Conservation (phyloP, 2,329 filamentous ascomycete species). For the Arachnomyces sp. region DNA sequence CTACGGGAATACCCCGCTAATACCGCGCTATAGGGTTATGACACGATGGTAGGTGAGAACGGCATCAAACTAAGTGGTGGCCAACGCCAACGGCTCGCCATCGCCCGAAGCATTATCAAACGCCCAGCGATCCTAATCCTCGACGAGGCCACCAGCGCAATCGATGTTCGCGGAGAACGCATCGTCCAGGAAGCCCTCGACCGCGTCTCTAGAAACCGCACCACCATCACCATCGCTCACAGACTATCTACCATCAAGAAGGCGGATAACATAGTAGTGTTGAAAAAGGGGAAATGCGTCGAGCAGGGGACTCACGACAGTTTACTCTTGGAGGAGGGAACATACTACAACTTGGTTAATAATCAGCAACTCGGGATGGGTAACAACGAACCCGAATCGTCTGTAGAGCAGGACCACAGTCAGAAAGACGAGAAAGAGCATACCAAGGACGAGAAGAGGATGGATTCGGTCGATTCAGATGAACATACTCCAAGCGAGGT, state of each 20-base stretch:
- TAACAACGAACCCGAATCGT: constrained; percentile 4
- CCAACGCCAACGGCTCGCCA: constrained; percentile 74
- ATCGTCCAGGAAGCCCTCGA: constrained; percentile 50
- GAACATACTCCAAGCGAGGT: constrained; percentile 5
- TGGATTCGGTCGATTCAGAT: not conserved
- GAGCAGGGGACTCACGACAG: constrained; percentile 71
- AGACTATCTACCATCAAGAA: constrained; percentile 65
- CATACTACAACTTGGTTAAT: constrained; percentile 61
- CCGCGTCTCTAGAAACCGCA: constrained; percentile 52
- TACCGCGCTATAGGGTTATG: constrained; percentile 52
- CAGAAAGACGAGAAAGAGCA: not conserved
- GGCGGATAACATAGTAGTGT: constrained; percentile 70
- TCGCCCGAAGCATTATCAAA: constrained; percentile 63
- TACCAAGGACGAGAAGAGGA: constrained; percentile 2
- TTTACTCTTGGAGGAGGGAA: constrained; percentile 53
- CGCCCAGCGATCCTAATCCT: constrained; percentile 60
- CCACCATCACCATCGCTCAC: constrained; percentile 72
- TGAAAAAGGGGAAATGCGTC: constrained; percentile 62
- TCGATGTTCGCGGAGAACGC: constrained; percentile 49
- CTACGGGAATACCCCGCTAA: constrained; percentile 3
- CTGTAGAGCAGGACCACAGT: constrained; percentile 3
- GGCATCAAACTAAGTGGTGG: constrained; percentile 76
- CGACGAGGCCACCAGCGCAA: constrained; percentile 68
- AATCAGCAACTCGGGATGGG: constrained; percentile 26
- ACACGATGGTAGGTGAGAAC: constrained; percentile 66